Conservation (phyloP, 495 filamentous ascomycete genomes). For the Neurospora hispaniola region DNA sequence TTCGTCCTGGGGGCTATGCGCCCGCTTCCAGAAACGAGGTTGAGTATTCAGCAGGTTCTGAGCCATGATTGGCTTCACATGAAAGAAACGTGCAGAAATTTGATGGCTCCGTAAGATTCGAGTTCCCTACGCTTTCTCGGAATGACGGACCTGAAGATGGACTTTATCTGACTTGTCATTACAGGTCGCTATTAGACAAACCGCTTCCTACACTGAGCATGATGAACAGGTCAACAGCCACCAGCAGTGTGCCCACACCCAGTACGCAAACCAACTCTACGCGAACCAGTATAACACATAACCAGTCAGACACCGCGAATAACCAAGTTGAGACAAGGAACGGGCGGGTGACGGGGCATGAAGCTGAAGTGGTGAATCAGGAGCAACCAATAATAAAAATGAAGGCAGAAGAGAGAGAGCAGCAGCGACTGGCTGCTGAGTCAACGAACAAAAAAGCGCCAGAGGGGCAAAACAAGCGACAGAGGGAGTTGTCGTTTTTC, state of each 20-base stretch:
- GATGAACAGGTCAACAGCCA: not conserved
- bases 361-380: not conserved
- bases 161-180: not conserved
- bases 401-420: not conserved
- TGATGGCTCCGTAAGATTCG: not conserved
- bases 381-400: not conserved
- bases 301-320: no score
- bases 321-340: no score
- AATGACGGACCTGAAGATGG: no score
- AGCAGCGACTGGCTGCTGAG: not conserved
- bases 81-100: not conserved
- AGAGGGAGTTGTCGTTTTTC: not conserved
- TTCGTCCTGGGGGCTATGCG: not conserved
- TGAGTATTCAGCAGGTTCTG: not conserved
- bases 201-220: not conserved
- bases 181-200: not conserved
- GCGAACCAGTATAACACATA: not conserved
- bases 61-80: not conserved
- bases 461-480: not conserved
- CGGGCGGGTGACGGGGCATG: not conserved
- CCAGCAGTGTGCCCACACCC: not conserved
- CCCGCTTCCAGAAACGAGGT: not conserved
- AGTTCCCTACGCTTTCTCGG: not conserved
- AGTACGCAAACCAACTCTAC: not conserved
- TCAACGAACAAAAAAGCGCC: not conserved